Conservation (phyloP, 495 filamentous ascomycete species). For the Coniosporium apollinis region DNA sequence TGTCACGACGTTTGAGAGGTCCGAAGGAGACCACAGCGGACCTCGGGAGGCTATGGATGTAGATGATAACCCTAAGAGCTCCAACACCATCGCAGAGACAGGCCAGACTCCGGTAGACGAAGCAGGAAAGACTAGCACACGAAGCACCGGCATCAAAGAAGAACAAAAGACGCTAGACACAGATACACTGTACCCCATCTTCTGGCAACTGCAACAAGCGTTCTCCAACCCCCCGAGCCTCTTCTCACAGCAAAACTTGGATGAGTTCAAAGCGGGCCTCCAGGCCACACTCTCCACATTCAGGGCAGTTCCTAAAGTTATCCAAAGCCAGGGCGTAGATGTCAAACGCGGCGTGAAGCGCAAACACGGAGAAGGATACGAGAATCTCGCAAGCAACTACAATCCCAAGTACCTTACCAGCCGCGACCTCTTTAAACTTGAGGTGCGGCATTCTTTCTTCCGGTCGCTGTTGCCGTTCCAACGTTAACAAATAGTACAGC, state of each 20-base stretch:
- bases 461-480: no score
- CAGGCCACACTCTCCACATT: constrained; percentile 68
- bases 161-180: constrained; percentile 37
- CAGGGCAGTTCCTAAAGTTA: constrained; percentile 57
- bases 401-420: constrained; percentile 97
- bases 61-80: constrained; percentile 30
- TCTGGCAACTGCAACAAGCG: constrained; percentile 80
- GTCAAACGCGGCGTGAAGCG: constrained; percentile 48
- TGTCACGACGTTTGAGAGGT: constrained; percentile 63
- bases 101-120: neutral
- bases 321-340: constrained; percentile 39
- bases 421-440: constrained; percentile 83
- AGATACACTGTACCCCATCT: constrained; percentile 70
- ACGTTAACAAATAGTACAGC: constrained; percentile 37
- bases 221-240: constrained; percentile 81
- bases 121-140: neutral
- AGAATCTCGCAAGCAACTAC: constrained; percentile 54
- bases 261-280: constrained; percentile 60
- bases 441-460: constrained; percentile 36
- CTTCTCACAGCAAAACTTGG: constrained; percentile 53
- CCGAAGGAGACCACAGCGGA: constrained; percentile 25
- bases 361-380: constrained; percentile 44
- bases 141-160: constrained; percentile 10
- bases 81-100: constrained; percentile 30
- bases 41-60: constrained; percentile 32